These are phyloP conservation scores for Euphorbia lathyris DNA, from an alignment of 345 rosid genomes.

Conservation along the genomic window DNA sequence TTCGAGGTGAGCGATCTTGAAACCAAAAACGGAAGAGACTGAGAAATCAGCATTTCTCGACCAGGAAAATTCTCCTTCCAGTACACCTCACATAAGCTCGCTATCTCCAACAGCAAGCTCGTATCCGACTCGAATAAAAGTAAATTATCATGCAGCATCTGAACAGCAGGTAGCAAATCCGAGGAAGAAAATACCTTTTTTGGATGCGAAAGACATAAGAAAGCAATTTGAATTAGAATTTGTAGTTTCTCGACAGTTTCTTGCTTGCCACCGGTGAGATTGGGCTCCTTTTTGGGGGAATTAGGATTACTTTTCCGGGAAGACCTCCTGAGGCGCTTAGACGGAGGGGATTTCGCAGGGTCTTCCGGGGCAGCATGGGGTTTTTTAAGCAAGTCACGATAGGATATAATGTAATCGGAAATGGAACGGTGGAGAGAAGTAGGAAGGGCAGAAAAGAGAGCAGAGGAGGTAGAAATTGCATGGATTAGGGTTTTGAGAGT, in stretches of 20 bases:
- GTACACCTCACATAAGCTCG: constrained; percentile 69
- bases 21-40: constrained; percentile 67
- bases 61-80: constrained; percentile 64
- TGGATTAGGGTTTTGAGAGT: constrained; percentile 58
- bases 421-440: constrained; percentile 49
- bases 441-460: constrained; percentile 52
- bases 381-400: constrained; percentile 25
- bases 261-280: background rate
- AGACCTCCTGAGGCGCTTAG: constrained; percentile 45
- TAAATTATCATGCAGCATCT: constrained; percentile 60
- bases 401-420: constrained; percentile 34
- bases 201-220: constrained; percentile 52
- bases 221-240: constrained; percentile 38
- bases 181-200: constrained; percentile 40
- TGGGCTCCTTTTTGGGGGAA: background rate
- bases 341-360: constrained; percentile 45
- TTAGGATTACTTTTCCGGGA: constrained; percentile 13
- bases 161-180: constrained; percentile 57
- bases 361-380: constrained; percentile 7
- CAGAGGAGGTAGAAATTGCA: constrained; percentile 48
- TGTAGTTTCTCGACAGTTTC: constrained; percentile 38
- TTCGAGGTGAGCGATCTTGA: constrained; percentile 74
- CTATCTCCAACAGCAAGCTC: constrained; percentile 53
- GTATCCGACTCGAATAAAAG: constrained; percentile 67
- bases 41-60: constrained; percentile 67